These are phyloP conservation scores for Myochromella boudieri DNA, from an alignment of 768 basidiomycete species.

Conservation along the genomic window DNA sequence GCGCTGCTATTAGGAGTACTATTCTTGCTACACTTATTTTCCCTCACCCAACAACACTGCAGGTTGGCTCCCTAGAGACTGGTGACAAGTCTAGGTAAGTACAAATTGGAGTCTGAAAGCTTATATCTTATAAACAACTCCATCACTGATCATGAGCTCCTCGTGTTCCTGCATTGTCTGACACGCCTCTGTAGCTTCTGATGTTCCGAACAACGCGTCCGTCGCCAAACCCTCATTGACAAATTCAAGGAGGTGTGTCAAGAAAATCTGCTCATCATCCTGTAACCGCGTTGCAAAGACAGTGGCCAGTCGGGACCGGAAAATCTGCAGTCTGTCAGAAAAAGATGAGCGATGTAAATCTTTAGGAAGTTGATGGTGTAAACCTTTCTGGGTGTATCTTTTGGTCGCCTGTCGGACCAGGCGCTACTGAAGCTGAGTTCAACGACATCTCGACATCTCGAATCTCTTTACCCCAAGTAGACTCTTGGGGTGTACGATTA, in stretches of 20 bases:
- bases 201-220: slow-evolving; percentile 71
- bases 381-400: slow-evolving; percentile 60
- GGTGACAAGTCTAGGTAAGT: too few species aligned
- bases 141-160: slow-evolving; percentile 87
- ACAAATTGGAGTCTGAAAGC: too few species aligned
- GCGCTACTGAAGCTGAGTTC: slow-evolving; percentile 37
- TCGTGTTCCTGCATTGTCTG: slow-evolving; percentile 75
- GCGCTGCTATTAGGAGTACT: too few species aligned
- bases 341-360: slow-evolving; percentile 1
- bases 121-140: slow-evolving; percentile 83
- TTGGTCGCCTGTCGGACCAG: slow-evolving; percentile 37
- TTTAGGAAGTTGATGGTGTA: slow-evolving; percentile 22
- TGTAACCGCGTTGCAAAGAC: slow-evolving; percentile 67
- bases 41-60: too few species aligned
- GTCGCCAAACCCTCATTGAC: slow-evolving; percentile 77
- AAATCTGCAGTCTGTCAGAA: slow-evolving; percentile 64
- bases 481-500: slow-evolving; percentile 43
- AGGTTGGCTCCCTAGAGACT: too few species aligned
- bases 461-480: slow-evolving; percentile 67
- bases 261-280: slow-evolving; percentile 75
- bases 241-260: slow-evolving; percentile 65
- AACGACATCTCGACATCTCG: slow-evolving; percentile 65
- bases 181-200: slow-evolving; percentile 75
- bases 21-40: too few species aligned
- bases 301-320: slow-evolving; percentile 75